phyloP scores from a whole-genome alignment of 441 rosid genomes.

The Gossypium schwendimanii region DNA sequence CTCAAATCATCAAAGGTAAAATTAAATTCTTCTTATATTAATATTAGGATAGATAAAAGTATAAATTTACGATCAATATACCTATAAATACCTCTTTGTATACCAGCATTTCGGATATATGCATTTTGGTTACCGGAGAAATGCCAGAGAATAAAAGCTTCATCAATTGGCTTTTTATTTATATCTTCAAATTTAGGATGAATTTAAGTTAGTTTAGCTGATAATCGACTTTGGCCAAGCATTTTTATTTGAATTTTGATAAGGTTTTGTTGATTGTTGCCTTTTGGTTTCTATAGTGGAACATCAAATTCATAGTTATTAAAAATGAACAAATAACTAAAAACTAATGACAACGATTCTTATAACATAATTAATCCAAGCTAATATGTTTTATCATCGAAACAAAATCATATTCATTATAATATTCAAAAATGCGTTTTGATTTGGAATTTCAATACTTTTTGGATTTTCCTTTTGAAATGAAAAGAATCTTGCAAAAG shows the following conservation, averaged over 20 bases:
- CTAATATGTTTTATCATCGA: neutral
- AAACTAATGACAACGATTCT: neutral
- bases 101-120: neutral
- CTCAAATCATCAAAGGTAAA: slow-evolving; percentile 47
- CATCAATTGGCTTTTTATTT: neutral
- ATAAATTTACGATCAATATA: neutral
- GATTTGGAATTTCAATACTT: neutral
- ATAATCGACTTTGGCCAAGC: neutral
- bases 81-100: neutral
- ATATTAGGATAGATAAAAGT: neutral
- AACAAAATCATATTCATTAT: neutral
- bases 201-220: neutral
- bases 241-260: neutral
- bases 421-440: neutral
- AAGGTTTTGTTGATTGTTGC: neutral
- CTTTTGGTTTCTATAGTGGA: neutral
- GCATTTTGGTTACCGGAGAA: slow-evolving; percentile 1
- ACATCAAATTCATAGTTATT: neutral
- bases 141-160: neutral
- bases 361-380: neutral
- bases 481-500: neutral
- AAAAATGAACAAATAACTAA: neutral
- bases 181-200: neutral
- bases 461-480: neutral
- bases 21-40: neutral